phyloP scores from a whole-genome alignment of 192 early-diverging fungal species.

The Jimgerdemannia flammicorona region DNA sequence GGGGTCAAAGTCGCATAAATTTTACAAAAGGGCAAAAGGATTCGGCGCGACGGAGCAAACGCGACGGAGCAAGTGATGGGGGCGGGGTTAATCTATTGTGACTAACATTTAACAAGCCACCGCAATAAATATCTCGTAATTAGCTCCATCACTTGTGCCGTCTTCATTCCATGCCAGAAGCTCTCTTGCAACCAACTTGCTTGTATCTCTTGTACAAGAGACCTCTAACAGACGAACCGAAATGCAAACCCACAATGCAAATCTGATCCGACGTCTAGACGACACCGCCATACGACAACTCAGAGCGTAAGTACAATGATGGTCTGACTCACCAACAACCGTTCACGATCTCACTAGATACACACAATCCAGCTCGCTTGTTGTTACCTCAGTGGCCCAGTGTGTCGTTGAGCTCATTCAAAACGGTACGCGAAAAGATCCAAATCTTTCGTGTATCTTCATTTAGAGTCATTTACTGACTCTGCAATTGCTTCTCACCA shows the following conservation, averaged over 20 bases:
- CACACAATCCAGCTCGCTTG: constrained; percentile 5
- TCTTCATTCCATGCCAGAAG: too few relatives aligned
- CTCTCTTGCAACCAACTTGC: too few relatives aligned
- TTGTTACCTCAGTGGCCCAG: constrained; percentile 29
- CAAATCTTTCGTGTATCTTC: not conserved
- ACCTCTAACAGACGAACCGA: not conserved
- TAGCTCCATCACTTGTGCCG: too few relatives aligned
- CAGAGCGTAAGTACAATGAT: not conserved
- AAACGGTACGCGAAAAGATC: constrained; percentile 33
- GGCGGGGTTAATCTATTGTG: too few relatives aligned
- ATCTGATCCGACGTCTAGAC: not conserved
- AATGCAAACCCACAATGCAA: not conserved
- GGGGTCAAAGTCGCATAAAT: too few relatives aligned
- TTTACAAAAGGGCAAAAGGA: too few relatives aligned
- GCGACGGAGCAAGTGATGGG: too few relatives aligned
- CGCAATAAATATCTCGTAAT: too few relatives aligned
- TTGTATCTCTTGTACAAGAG: not conserved
- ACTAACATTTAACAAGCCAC: too few relatives aligned
- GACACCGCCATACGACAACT: not conserved
- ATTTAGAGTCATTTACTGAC: too few relatives aligned
- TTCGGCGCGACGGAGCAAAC: too few relatives aligned
- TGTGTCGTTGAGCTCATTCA: constrained; percentile 59
- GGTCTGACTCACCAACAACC: not conserved
- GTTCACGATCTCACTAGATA: not conserved
- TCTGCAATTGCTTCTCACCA: not conserved